phyloP scores from a whole-genome alignment of 2,329 filamentous ascomycete genomes.

The Conoideocrella luteorostrata region DNA sequence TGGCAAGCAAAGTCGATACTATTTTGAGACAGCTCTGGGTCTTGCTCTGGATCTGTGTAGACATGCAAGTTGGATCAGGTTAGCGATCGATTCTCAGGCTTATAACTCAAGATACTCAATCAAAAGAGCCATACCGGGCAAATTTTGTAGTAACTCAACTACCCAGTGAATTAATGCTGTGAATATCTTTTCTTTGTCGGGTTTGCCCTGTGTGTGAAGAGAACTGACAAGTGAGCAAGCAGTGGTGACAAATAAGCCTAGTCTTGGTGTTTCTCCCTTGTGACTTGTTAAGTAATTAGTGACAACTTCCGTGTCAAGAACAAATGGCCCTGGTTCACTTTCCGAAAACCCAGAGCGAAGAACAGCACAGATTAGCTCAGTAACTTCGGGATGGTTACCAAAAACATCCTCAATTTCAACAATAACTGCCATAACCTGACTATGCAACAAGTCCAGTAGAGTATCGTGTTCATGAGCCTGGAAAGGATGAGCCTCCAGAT shows the following conservation, averaged over 20 bases:
- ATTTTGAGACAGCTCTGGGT: slow-evolving; percentile 66
- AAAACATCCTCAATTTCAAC: slow-evolving; percentile 46
- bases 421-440: slow-evolving; percentile 40
- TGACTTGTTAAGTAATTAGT: slow-evolving; percentile 59
- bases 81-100: not conserved
- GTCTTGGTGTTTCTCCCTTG: slow-evolving; percentile 53
- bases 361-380: slow-evolving; percentile 65
- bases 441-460: slow-evolving; percentile 32
- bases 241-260: slow-evolving; percentile 64
- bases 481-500: slow-evolving; percentile 50
- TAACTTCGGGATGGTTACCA: slow-evolving; percentile 56
- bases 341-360: slow-evolving; percentile 72
- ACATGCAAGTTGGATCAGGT: not conserved
- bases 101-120: too few species aligned
- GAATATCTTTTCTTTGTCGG: slow-evolving; percentile 41
- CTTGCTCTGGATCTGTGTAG: slow-evolving; percentile 57
- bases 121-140: slow-evolving; percentile 41
- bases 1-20: slow-evolving; percentile 66
- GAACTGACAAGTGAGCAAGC: slow-evolving; percentile 65
- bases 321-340: slow-evolving; percentile 66
- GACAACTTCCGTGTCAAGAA: slow-evolving; percentile 61
- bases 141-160: slow-evolving; percentile 51
- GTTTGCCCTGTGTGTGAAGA: slow-evolving; percentile 37
- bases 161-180: slow-evolving; percentile 54
- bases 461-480: slow-evolving; percentile 6